Conservation (phyloP, 305 asterid species). For the Andrographis paniculata region DNA sequence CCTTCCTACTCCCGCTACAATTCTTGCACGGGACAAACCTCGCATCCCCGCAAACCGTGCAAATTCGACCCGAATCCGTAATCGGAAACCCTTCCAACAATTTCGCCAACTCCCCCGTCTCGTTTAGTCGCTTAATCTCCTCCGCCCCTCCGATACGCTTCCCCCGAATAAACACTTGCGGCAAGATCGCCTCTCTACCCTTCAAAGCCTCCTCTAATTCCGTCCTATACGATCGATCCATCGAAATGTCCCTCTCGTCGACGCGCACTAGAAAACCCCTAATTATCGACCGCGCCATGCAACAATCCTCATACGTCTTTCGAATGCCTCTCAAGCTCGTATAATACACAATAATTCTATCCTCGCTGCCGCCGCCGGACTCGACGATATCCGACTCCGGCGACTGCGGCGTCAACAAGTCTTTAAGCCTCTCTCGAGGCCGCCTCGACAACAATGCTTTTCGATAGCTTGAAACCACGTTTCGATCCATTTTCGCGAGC, state of each 20-base stretch:
- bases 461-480: too few relatives aligned
- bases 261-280: constrained; percentile 65
- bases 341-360: constrained; percentile 55
- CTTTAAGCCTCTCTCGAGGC: too few relatives aligned
- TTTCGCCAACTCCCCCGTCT: constrained; percentile 67
- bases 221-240: constrained; percentile 86
- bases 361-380: constrained; percentile 37
- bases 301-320: constrained; percentile 90
- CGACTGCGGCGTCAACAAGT: too few relatives aligned
- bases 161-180: constrained; percentile 55
- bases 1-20: constrained; percentile 86
- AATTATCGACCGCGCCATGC: constrained; percentile 55
- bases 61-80: constrained; percentile 30
- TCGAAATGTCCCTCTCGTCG: constrained; percentile 86
- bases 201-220: constrained; percentile 54
- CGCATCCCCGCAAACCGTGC: constrained; percentile 87
- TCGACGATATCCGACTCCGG: too few relatives aligned
- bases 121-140: constrained; percentile 60
- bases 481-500: constrained; percentile 67
- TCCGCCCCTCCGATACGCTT: constrained; percentile 76
- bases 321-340: constrained; percentile 86
- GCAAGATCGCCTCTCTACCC: constrained; percentile 44
- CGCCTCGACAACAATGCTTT: too few relatives aligned
- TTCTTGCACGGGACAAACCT: constrained; percentile 84
- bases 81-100: constrained; percentile 49